Evolutionary conservation across 352 stramenopile genomes (phyloP), one percentile per base, ranked within the genome.

Genomic region (Globisporangium mamillatum): DNA sequence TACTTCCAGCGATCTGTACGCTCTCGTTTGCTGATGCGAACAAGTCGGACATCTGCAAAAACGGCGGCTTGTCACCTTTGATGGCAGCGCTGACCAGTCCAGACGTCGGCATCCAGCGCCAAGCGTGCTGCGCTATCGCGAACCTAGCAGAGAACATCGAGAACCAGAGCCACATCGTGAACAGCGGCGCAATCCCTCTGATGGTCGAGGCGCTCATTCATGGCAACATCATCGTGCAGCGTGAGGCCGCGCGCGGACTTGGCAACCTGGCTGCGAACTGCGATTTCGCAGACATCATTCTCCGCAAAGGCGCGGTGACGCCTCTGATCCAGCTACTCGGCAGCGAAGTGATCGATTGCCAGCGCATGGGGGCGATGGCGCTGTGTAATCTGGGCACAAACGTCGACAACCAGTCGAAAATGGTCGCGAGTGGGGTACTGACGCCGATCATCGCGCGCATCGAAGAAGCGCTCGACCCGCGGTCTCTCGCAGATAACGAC

Each of bases 261-360:
- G 97, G 97, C 14, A 99, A 98, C 71, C 72, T 99, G 32, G 93
- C 95, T 8, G 91, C 93, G 3, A 99, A 98, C 70, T 97, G 95
- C 66, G 94, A 99, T 63, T 98, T 98, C 60, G 94, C 90, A 29
- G 88, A 98, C 67, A 66, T 96, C 0, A 97, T 99, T 41, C 74
- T 99, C 7, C 82, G 90, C 29, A 80, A 94, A 58, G 94, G 93
- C 14, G 91, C 90, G 5, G 80, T 96, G 29, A 75, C 86, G 22
- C 86, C 81, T 20, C 81, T 99, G 9, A 75, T 98, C 14, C 78
- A 86, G 53, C 87, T 98, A 38, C 77, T 99, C 10, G 80, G 86
- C 12, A 97, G 81, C 61, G 88, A 97, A 70, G 90, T 98, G 22
- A 78, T 97, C 25, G 87, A 97, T 60, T 98, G 92, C 68, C 92